Evolutionary conservation across 208 protist genomes (phyloP), one percentile per base, ranked within the genome.

Genomic region (Crithidia acanthocephali): DNA sequence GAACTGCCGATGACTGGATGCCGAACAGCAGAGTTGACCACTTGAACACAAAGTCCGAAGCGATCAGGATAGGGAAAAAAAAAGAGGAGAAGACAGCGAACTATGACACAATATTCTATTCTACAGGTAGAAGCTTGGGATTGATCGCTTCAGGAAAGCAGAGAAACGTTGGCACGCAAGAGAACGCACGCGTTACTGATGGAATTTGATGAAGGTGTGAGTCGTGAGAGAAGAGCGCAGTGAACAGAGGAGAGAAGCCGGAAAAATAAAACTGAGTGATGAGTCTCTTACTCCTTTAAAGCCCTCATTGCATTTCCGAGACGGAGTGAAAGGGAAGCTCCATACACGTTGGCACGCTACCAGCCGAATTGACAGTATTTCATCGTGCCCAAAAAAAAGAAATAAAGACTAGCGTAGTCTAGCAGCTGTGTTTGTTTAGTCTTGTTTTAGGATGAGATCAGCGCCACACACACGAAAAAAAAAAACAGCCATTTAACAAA

Each of bases 111-210:
- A 9, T 32, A 6, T 61, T 61, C 56, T 61, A 61, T 61, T 61
- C 56, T 61, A 61, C 30, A 42, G 2, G 3, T 28, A 52, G 2
- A 16, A 45, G 47, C 47, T 42, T 44, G 44, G 4, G 22, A 11
- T 16, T 2, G 56, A 8, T 42, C 42, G 16, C 47, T 44, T 47
- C 53, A 44, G 23, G 11, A 33, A 58, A 45, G n/a, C 32, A 82
- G 64, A 33, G 7, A 68, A 74, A 51, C 33, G 47, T 25, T 28
- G 11, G n/a, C 47, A 68, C 59, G 45, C 60, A 28, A 44, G 58
- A 60, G 11, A 30, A 47, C 23, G 68, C 48, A 45, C 51, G 20
- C 13, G 6, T 6, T 42, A 13, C 37, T 42, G 9, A n/a, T 13
- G 13, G 37, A 15, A 13, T 42, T 6, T 42, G 37, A 15, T 42